These are phyloP conservation scores for Acrodontium crateriforme DNA, from an alignment of 2,329 filamentous ascomycete species.

Conservation along the genomic window DNA sequence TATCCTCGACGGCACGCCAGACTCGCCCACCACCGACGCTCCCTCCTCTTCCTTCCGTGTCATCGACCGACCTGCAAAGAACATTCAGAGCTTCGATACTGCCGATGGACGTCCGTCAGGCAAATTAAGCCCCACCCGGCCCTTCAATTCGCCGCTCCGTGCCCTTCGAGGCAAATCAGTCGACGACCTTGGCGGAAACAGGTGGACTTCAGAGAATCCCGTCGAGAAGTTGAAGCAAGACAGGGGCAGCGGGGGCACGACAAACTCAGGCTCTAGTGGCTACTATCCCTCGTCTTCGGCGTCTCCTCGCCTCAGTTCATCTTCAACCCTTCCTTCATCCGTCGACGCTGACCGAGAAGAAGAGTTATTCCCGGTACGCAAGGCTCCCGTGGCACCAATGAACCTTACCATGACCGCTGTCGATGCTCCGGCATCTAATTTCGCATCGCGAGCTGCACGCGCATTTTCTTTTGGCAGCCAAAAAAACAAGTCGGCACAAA, in stretches of 20 bases:
- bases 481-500: constrained; percentile 12
- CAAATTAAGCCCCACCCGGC: constrained; percentile 10
- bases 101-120: constrained; percentile 19
- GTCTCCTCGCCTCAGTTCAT: constrained; percentile 40
- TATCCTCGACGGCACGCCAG: constrained; percentile 27
- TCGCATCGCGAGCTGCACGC: constrained; percentile 30
- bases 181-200: constrained; percentile 21
- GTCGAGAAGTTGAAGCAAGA: constrained; percentile 20
- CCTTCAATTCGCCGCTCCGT: constrained; percentile 22
- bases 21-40: constrained; percentile 12
- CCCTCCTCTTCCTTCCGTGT: constrained; percentile 45
- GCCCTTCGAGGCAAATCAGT: constrained; percentile 20
- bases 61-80: constrained; percentile 36
- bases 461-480: constrained; percentile 39
- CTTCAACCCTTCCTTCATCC: constrained; percentile 43
- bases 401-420: constrained; percentile 21
- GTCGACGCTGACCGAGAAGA: constrained; percentile 28
- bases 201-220: constrained; percentile 13
- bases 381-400: constrained; percentile 25
- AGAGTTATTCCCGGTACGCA: constrained; percentile 23
- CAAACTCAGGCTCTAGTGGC: constrained; percentile 33
- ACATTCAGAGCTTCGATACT: constrained; percentile 21
- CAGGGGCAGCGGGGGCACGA: constrained; percentile 36
- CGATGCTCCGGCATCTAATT: constrained; percentile 21
- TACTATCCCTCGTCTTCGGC: constrained; percentile 26